Evolutionary conservation across 441 rosid species (phyloP).

Genomic region (Adansonia madagascariensis): DNA sequence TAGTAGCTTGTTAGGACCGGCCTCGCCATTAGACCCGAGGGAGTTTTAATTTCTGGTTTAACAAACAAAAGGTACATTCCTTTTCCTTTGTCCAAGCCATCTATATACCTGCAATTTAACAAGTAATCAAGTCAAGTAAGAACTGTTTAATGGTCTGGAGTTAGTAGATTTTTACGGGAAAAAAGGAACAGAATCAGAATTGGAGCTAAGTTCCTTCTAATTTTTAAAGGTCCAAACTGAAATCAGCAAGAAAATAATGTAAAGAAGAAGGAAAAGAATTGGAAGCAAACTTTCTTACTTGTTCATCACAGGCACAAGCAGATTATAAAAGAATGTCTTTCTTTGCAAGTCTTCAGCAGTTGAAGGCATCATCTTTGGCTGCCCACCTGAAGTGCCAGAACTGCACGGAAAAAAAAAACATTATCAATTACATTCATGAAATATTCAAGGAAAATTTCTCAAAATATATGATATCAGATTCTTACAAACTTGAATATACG

Average conservation of each 20-base stretch:
- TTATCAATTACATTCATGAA: not conserved
- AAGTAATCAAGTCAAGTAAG: not conserved
- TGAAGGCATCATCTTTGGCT: slow-evolving; percentile 87
- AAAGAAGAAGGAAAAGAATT: not conserved
- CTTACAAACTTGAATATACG: not conserved
- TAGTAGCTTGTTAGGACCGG: slow-evolving; percentile 95
- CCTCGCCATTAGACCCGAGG: slow-evolving; percentile 78
- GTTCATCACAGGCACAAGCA: slow-evolving; percentile 85
- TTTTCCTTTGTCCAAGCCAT: slow-evolving; percentile 82
- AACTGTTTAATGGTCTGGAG: too few relatives aligned
- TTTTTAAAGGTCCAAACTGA: not conserved
- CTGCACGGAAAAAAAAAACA: slow-evolving; percentile 43
- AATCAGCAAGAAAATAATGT: not conserved
- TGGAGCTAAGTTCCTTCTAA: not conserved
- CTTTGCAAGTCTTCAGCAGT: slow-evolving; percentile 81
- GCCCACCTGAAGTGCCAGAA: slow-evolving; percentile 91
- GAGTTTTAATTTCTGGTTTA: slow-evolving; percentile 77
- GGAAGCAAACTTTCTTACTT: slow-evolving; percentile 43
- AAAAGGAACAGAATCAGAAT: not conserved
- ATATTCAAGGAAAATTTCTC: not conserved
- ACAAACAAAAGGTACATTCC: slow-evolving; percentile 78
- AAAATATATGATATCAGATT: too few relatives aligned
- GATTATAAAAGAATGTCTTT: slow-evolving; percentile 82
- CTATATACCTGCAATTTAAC: slow-evolving; percentile 55
- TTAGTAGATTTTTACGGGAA: not conserved